A percentile compares a stretch with the other conserved stretches of the same genome.
Conservation (phyloP, 2,329 filamentous ascomycete genomes). For the Alternaria novae-zelandiae region DNA sequence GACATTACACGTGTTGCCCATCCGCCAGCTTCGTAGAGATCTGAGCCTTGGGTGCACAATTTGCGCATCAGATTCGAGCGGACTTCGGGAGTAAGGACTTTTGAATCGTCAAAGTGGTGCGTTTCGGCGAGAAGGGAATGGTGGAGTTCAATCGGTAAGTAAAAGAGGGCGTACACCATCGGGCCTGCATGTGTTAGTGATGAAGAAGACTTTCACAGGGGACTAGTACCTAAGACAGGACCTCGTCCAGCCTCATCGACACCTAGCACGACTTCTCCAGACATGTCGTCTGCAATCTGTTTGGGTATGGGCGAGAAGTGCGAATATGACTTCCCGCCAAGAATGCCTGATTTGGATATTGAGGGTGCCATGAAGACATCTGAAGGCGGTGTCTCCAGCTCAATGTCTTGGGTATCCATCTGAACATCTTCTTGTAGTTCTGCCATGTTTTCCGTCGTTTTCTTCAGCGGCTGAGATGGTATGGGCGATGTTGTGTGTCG, state of each 20-base stretch:
- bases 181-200: slow-evolving; percentile 58
- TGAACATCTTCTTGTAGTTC: slow-evolving; percentile 36
- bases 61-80: slow-evolving; percentile 74
- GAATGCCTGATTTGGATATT: slow-evolving; percentile 48
- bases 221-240: slow-evolving; percentile 77
- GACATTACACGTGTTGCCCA: slow-evolving; percentile 86
- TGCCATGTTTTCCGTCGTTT: slow-evolving; percentile 26
- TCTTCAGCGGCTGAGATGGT: background rate
- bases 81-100: slow-evolving; percentile 82
- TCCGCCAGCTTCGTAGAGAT: slow-evolving; percentile 71
- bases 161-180: slow-evolving; percentile 75
- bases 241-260: slow-evolving; percentile 94
- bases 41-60: slow-evolving; percentile 70
- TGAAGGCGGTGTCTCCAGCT: slow-evolving; percentile 43
- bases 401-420: slow-evolving; percentile 46
- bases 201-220: slow-evolving; percentile 36
- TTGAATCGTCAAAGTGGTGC: slow-evolving; percentile 94
- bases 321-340: slow-evolving; percentile 56
- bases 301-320: slow-evolving; percentile 55
- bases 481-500: background rate
- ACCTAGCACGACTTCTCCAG: slow-evolving; percentile 75
- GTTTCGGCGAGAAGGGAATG: slow-evolving; percentile 76
- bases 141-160: slow-evolving; percentile 68
- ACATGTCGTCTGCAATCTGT: slow-evolving; percentile 50
- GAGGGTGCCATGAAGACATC: slow-evolving; percentile 57